Evolutionary conservation across 176 grass and related monocot genomes (phyloP).

Genomic region (Triticum urartu): DNA sequence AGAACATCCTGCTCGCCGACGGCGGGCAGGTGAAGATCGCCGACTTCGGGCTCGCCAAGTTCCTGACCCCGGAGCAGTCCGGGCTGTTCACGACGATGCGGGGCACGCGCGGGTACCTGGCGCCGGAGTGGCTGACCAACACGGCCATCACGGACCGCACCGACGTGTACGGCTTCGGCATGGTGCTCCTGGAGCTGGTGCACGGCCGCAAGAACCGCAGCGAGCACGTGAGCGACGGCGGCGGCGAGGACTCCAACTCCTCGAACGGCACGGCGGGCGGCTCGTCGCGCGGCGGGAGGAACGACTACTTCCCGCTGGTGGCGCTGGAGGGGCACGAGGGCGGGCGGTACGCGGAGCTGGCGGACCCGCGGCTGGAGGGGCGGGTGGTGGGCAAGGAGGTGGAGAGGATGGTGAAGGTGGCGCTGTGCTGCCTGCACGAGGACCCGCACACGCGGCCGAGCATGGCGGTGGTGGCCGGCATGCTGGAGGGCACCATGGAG

Average conservation of each 20-base stretch:
- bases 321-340: slow-evolving; percentile 64
- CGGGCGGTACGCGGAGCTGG: slow-evolving; percentile 52
- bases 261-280: slow-evolving; percentile 24
- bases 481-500: slow-evolving; percentile 80
- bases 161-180: slow-evolving; percentile 84
- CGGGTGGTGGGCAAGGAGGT: slow-evolving; percentile 41
- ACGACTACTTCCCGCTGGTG: slow-evolving; percentile 64
- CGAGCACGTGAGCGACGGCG: slow-evolving; percentile 39
- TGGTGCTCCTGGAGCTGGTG: slow-evolving; percentile 76
- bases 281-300: slow-evolving; percentile 17
- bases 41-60: slow-evolving; percentile 78
- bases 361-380: slow-evolving; percentile 62
- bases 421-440: slow-evolving; percentile 81
- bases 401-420: slow-evolving; percentile 72
- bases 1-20: slow-evolving; percentile 83
- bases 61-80: slow-evolving; percentile 81
- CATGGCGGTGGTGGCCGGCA: slow-evolving; percentile 67
- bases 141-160: slow-evolving; percentile 73
- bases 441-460: slow-evolving; percentile 63
- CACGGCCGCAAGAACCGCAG: slow-evolving; percentile 75
- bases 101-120: slow-evolving; percentile 79
- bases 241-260: slow-evolving; percentile 15
- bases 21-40: slow-evolving; percentile 79
- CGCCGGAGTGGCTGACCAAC: slow-evolving; percentile 86
- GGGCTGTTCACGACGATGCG: slow-evolving; percentile 86